phyloP scores from a whole-genome alignment of 306 rosid genomes.

The Quercus variabilis region DNA sequence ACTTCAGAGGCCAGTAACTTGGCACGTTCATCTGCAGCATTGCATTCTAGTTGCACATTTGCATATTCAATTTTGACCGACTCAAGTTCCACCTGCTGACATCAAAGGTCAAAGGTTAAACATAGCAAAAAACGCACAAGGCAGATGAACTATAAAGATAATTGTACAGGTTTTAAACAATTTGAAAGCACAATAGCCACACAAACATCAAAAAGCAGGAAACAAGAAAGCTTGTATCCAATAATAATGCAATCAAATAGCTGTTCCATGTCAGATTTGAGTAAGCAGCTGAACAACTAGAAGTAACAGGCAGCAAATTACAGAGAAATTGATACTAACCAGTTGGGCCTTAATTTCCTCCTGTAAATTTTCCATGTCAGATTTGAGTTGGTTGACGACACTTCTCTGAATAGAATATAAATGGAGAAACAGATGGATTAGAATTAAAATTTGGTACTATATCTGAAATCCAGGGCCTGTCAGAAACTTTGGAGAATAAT shows the following conservation, averaged over 20 bases:
- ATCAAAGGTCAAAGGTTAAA: constrained; percentile 11
- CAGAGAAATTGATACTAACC: constrained; percentile 49
- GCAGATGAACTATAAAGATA: neutral
- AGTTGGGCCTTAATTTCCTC: constrained; percentile 69
- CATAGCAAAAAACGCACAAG: constrained; percentile 1
- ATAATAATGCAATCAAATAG: neutral
- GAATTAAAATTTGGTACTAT: neutral
- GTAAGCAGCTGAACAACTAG: neutral
- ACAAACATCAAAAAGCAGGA: neutral
- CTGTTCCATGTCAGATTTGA: neutral
- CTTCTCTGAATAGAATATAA: constrained; percentile 54
- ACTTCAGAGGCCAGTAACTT: constrained; percentile 96
- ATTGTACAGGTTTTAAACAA: neutral
- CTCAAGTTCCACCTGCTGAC: constrained; percentile 70
- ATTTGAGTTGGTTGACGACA: constrained; percentile 75
- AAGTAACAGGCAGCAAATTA: constrained; percentile 7
- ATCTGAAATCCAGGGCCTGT: neutral
- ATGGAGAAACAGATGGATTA: constrained; percentile 16
- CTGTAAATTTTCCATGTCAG: constrained; percentile 74
- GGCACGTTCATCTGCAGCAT: constrained; percentile 97
- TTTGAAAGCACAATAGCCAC: neutral
- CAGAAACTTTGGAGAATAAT: constrained; percentile 1
- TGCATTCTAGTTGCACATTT: constrained; percentile 86
- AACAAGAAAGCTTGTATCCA: neutral
- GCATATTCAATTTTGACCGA: constrained; percentile 66